Evolutionary conservation across 352 stramenopile species (phyloP), one percentile per base, ranked within the genome.

Genomic region (Phytophthora cryptogea): DNA sequence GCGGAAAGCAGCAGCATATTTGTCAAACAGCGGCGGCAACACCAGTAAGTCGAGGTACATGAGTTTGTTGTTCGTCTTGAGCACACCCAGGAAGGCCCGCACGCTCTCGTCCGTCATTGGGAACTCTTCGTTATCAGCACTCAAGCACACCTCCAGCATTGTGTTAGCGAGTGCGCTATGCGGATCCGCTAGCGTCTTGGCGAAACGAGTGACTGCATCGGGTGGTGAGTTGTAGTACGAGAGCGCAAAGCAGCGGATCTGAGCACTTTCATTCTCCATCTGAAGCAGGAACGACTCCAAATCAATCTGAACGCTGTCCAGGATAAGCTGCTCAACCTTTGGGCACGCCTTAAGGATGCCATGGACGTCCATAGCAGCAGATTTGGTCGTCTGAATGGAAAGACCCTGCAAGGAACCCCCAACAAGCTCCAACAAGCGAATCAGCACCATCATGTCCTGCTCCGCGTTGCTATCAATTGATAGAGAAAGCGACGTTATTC

Each of bases 251-350:
- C 50, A 55, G 9, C 46, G 56, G 32, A 67, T 59, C n/a, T 35
- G 54, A 9, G 49, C 37, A 11, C 28, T 58, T 8, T 45, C 63
- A 8, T 40, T 59, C 27, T 70, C 63, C 44, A 72, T 27, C 44
- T 60, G 45, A 6, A 60, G 10, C 37, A 72, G 53, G 6, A 75
- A 51, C 1, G 31, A 26, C 11, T 66, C 54, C 48, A 75, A 39
- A 33, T 72, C 50, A 54, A 75, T 59, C 8, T 61, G 54, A 7
- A 75, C 31, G 4, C 48, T 72, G 39, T 75, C 63, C 3, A 75
- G 31, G 35, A 55, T 70, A 14, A 75, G 45, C 20, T 71, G 54
- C 11, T 67, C 49, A 8, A 75, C 44, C 6, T 54, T 59, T 8
- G 53, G 63, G 36, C 67, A 72, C 8, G 44, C 45, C 10, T 56